Base-by-base conservation (phyloP, 2,329 filamentous ascomycete genomes). In the Fusarium sp. region DNA sequence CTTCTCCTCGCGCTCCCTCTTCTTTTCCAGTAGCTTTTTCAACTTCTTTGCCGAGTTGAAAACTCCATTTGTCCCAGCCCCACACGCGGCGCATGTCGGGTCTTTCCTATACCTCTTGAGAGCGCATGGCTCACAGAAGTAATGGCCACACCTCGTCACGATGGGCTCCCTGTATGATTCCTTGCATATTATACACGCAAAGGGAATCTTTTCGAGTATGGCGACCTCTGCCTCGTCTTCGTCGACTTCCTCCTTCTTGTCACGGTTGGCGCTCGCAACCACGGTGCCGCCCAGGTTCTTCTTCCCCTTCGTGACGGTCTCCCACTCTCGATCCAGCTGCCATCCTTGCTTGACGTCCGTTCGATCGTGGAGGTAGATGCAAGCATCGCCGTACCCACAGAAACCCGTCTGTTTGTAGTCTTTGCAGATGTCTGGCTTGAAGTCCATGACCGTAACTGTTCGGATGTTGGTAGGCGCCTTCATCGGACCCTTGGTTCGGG, bases 271-370 rank as follows among this genome's bases (percentile, higher is more conserved):
- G 62, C 87, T 91, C 29, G 90, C 89, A 3, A 93, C 86, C 0
- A 91, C 83, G 4, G 90, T 94, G 8, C 91, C 92, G 6, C 84
- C 86, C 1, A 89, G 75, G 52, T 89, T 87, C 79, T 91, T 92
- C 82, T 91, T 92, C 58, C 89, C 93, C 79, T 93, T 95, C 8
- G 91, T 94, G 3, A 92, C 91, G 38, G 90, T 92, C 80, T 99
- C 97, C 97, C 97, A 99, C 58, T 98, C 96, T 62, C 90, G 89
- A 82, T 99, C 97, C 6, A 99, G 88, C 81, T 98, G 95, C 97
- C 97, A 99, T 4, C 97, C 97, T 80, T 95, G 93, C 77, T 96
- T 95, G 80, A 94, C 93, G 82, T 95, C 93, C 78, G 94, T 92
- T 67, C 94, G 87, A 6, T 90, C 90, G 79, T 97, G 94, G 1